These are phyloP conservation scores for Malus sylvestris DNA, from an alignment of 306 rosid species.

Conservation along the genomic window DNA sequence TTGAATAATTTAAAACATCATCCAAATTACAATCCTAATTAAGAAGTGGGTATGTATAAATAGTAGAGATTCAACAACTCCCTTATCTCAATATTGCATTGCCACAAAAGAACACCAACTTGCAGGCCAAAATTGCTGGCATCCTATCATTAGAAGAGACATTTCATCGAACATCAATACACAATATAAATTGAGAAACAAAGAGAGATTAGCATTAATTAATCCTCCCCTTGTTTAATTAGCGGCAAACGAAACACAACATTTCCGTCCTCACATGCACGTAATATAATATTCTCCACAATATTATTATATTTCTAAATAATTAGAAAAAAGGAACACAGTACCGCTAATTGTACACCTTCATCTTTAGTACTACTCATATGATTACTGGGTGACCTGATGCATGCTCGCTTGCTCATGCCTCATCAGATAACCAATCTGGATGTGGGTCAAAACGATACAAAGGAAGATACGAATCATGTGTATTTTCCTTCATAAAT, in stretches of 20 bases:
- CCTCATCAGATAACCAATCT: not conserved
- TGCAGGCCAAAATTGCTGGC: not conserved
- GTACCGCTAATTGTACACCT: too few species aligned
- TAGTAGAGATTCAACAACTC: not conserved
- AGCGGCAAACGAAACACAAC: not conserved
- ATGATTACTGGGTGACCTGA: too few species aligned
- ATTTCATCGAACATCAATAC: not conserved
- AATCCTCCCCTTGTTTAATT: not conserved
- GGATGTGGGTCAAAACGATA: not conserved
- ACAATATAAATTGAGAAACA: not conserved
- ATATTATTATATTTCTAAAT: too few species aligned
- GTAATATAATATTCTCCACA: not conserved
- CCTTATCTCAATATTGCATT: not conserved
- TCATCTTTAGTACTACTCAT: too few species aligned
- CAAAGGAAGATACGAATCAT: not conserved
- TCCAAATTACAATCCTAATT: too few species aligned
- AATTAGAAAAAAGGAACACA: too few species aligned
- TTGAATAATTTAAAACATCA: too few species aligned
- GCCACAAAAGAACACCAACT: too few species aligned
- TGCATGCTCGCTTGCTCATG: not conserved
- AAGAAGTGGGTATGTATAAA: too few species aligned
- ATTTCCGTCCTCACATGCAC: constrained; percentile 11
- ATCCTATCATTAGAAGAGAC: not conserved
- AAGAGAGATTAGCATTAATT: not conserved
- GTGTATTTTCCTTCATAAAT: not conserved